Conservation (phyloP, 768 basidiomycete species). For the Pluteus cervinus region DNA sequence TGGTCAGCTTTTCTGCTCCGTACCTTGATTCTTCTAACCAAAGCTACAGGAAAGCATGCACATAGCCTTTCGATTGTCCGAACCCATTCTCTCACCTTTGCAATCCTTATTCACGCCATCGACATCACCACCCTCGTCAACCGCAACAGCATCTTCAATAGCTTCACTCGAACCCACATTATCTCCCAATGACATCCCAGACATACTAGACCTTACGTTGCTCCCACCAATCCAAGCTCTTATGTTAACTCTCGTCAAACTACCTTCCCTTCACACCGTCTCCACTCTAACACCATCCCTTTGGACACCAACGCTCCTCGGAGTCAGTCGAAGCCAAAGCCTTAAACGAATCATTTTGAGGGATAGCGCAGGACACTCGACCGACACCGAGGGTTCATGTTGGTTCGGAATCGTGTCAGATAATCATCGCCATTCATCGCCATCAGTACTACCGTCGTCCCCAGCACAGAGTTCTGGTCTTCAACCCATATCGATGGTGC, state of each 20-base stretch:
- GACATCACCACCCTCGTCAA: too few relatives aligned
- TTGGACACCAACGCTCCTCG: conserved; percentile 51
- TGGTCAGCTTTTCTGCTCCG: too few relatives aligned
- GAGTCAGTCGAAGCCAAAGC: conserved; percentile 40
- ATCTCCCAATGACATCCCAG: not conserved
- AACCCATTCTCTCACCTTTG: too few relatives aligned
- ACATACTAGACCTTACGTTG: conserved; percentile 18
- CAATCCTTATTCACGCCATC: too few relatives aligned
- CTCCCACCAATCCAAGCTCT: conserved; percentile 24
- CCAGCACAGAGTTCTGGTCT: too few relatives aligned
- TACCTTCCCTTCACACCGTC: conserved; percentile 39
- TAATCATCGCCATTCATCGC: conserved; percentile 1
- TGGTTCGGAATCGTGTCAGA: conserved; percentile 1
- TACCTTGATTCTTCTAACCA: too few relatives aligned
- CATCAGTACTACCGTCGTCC: too few relatives aligned
- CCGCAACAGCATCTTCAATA: conserved; percentile 10
- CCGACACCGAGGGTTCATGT: conserved; percentile 1
- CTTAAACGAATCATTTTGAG: conserved; percentile 40
- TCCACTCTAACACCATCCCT: conserved; percentile 49
- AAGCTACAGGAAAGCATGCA: too few relatives aligned
- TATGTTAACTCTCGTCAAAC: conserved; percentile 29
- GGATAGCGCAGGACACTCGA: conserved; percentile 13
- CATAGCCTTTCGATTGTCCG: too few relatives aligned
- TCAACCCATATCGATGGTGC: too few relatives aligned
- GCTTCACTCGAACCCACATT: conserved; percentile 8